phyloP scores from a whole-genome alignment of 78 protist genomes.

The Dictyostelium capitatum region DNA sequence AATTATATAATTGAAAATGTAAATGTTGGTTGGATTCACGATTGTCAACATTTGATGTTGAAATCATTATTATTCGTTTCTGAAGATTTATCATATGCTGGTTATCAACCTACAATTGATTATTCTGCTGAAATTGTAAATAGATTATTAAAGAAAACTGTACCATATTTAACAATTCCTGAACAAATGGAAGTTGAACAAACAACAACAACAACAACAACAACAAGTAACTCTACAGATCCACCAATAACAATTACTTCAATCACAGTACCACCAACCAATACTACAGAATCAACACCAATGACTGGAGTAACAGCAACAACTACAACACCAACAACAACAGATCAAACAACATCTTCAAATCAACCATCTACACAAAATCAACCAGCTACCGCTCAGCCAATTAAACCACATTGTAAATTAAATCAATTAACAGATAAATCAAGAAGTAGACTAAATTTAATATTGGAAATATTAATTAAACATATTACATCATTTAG shows the following conservation, averaged over 20 bases:
- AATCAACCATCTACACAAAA: background rate
- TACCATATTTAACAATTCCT: conserved; percentile 22
- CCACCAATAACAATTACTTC: background rate
- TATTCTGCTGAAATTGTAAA: conserved; percentile 45
- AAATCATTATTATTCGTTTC: conserved; percentile 83
- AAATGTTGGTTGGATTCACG: conserved; percentile 49
- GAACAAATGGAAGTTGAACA: conserved; percentile 34
- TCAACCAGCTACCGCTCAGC: background rate
- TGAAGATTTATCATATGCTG: conserved; percentile 69
- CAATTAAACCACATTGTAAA: conserved; percentile 28
- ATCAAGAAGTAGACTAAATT: conserved; percentile 13
- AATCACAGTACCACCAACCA: background rate
- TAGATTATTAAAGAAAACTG: conserved; percentile 48
- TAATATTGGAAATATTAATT: conserved; percentile 25
- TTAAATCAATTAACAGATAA: conserved; percentile 11
- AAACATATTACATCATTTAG: background rate
- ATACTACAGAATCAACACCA: background rate
- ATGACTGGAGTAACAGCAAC: background rate
- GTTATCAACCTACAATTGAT: conserved; percentile 66
- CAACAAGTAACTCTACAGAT: background rate
- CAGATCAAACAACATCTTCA: background rate
- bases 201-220: background rate
- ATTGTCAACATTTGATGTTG: conserved; percentile 40
- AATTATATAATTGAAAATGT: conserved; percentile 28
- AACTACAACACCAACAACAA: background rate